These are phyloP conservation scores for Aspergillus sp. DNA, from an alignment of 2,329 filamentous ascomycete species.

Conservation along the genomic window DNA sequence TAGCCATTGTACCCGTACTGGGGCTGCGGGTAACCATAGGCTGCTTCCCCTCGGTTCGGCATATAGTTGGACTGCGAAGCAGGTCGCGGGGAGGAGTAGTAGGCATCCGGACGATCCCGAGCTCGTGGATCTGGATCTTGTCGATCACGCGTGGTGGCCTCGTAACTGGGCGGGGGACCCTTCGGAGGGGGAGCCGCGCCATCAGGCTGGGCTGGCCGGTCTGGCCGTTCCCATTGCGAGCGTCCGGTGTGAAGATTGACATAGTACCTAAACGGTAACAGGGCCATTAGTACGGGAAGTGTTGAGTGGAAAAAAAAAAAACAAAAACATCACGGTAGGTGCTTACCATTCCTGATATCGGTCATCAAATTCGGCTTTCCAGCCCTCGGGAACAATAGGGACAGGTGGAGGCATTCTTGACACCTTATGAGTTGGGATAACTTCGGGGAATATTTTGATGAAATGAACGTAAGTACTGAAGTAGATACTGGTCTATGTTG, in stretches of 20 bases:
- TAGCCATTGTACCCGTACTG: not conserved
- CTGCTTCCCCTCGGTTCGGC: not conserved
- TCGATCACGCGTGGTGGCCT: not conserved
- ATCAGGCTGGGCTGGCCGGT: not conserved
- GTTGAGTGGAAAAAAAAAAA: not conserved
- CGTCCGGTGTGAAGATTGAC: slow-evolving; percentile 3
- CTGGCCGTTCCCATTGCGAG: slow-evolving; percentile 5
- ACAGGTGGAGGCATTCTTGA: not conserved
- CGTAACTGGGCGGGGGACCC: slow-evolving; percentile 1
- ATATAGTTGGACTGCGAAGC: not conserved
- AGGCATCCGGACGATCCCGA: too few relatives aligned
- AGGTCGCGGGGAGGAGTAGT: not conserved
- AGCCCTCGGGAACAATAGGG: not conserved
- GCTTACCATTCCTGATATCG: slow-evolving; percentile 5
- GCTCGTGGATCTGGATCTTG: not conserved
- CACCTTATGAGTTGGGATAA: not conserved
- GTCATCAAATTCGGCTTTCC: slow-evolving; percentile 4
- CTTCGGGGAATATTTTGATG: not conserved
- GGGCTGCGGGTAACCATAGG: not conserved
- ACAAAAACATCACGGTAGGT: not conserved
- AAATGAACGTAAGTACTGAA: too few relatives aligned
- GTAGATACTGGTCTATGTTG: too few relatives aligned
- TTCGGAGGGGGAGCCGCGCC: not conserved
- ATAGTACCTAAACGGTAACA: not conserved
- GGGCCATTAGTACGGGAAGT: too few relatives aligned